Evolutionary conservation across 2,329 filamentous ascomycete species (phyloP).

Genomic region (Xylariaceae sp.): DNA sequence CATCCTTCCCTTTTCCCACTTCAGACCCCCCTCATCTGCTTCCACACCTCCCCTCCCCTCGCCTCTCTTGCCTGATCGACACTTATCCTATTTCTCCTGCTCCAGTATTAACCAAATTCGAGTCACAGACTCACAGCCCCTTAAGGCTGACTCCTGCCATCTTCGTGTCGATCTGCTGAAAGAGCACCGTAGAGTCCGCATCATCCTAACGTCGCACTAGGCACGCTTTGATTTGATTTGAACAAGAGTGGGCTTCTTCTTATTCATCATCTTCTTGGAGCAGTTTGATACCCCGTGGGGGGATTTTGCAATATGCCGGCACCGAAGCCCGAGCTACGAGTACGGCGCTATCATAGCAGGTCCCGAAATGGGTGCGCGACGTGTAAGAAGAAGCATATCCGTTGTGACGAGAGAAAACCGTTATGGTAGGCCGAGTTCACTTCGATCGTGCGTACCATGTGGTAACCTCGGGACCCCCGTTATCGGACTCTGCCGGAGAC

Average conservation of each 20-base stretch:
- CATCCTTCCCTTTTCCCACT: no score
- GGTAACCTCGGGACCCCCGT: conserved; percentile 8
- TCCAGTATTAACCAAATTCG: no score
- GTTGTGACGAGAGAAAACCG: conserved; percentile 25
- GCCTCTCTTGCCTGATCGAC: no score
- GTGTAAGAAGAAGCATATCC: conserved; percentile 24
- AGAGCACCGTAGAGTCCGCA: conserved; percentile 13
- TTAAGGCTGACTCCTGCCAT: conserved; percentile 17
- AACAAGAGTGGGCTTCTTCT: conserved; percentile 13
- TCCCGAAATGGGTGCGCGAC: conserved; percentile 25
- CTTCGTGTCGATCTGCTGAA: conserved; percentile 8
- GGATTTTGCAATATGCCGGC: conserved; percentile 18
- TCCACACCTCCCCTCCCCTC: no score
- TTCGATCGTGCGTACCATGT: conserved; percentile 7
- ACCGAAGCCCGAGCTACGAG: conserved; percentile 21
- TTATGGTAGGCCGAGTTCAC: conserved; percentile 21
- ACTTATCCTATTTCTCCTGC: no score
- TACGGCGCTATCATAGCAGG: conserved; percentile 22
- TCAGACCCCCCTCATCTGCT: no score
- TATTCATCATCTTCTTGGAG: neutral
- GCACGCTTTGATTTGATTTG: conserved; percentile 1
- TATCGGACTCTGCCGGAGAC: conserved; percentile 4
- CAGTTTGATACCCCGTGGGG: neutral
- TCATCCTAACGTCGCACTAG: conserved; percentile 1
- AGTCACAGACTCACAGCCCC: no score